A percentile compares a stretch with the other conserved stretches of the same genome.
These are phyloP conservation scores for Globisporangium cederbergense DNA, from an alignment of 352 stramenopile genomes.

Conservation along the genomic window DNA sequence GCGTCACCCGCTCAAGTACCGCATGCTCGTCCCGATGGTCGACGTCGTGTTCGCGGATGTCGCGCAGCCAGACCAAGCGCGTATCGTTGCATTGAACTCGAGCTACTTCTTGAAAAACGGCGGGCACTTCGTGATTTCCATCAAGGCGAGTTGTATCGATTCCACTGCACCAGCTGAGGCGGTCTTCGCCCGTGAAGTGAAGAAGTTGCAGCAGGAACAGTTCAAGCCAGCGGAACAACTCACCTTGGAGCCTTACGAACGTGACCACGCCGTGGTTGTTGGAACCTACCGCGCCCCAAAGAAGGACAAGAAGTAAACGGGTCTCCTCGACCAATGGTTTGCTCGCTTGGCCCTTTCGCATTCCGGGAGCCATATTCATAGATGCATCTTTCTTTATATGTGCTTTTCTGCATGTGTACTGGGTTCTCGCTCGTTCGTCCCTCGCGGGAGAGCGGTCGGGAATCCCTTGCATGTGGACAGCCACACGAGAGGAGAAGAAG, in stretches of 20 bases:
- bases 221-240: conserved; percentile 99
- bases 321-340: conserved; percentile 3
- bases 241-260: conserved; percentile 99
- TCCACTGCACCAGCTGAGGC: conserved; percentile 97
- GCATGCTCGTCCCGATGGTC: conserved; percentile 99
- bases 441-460: background rate
- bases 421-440: background rate
- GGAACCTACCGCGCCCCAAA: conserved; percentile 94
- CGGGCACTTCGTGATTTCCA: conserved; percentile 99
- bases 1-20: conserved; percentile 97
- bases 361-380: conserved; percentile 23
- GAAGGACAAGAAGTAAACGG: conserved; percentile 89
- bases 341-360: conserved; percentile 15
- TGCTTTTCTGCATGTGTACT: conserved; percentile 10
- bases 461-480: conserved; percentile 6
- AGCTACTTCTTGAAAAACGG: conserved; percentile 99
- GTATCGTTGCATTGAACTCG: conserved; percentile 98
- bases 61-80: conserved; percentile 98
- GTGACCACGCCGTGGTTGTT: conserved; percentile 98
- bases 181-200: conserved; percentile 96
- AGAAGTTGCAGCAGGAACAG: conserved; percentile 97
- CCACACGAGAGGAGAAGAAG: conserved; percentile 1
- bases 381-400: conserved; percentile 14
- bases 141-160: conserved; percentile 99
- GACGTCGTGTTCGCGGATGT: conserved; percentile 99